These are phyloP conservation scores for Thraustotheca clavata DNA, from an alignment of 352 stramenopile genomes.

Conservation along the genomic window DNA sequence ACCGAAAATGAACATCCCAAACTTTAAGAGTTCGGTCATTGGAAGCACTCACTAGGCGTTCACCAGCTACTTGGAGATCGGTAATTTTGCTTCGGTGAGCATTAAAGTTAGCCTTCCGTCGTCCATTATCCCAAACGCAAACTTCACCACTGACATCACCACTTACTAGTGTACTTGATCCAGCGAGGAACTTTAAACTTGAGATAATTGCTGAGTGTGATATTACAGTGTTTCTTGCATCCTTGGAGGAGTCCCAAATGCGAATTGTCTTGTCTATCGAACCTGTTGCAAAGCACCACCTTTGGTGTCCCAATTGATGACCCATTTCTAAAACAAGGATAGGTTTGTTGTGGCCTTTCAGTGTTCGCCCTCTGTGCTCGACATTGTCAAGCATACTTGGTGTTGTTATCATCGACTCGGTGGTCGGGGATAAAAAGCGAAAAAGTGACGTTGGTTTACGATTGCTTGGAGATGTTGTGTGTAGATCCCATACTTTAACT, in stretches of 20 bases:
- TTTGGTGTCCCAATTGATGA: constrained; percentile 48
- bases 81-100: constrained; percentile 48
- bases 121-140: constrained; percentile 61
- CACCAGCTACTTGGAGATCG: constrained; percentile 62
- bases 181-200: constrained; percentile 51
- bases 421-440: constrained; percentile 20
- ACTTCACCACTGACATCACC: constrained; percentile 43
- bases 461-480: constrained; percentile 44
- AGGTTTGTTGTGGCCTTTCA: constrained; percentile 50
- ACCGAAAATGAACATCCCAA: constrained; percentile 66
- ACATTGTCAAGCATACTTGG: background rate
- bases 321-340: constrained; percentile 67
- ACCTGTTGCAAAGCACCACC: constrained; percentile 51
- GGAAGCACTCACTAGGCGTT: constrained; percentile 55
- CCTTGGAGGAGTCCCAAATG: constrained; percentile 63
- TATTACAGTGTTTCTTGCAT: constrained; percentile 45
- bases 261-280: constrained; percentile 57
- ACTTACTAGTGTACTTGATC: constrained; percentile 51
- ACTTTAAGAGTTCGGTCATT: constrained; percentile 73
- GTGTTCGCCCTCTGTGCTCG: constrained; percentile 42
- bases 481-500: constrained; percentile 61
- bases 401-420: background rate
- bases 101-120: constrained; percentile 46
- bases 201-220: constrained; percentile 36
- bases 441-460: constrained; percentile 50